A percentile compares a stretch with the other conserved stretches of the same genome.
phyloP scores from a whole-genome alignment of 306 rosid genomes.

The Malus sylvestris region DNA sequence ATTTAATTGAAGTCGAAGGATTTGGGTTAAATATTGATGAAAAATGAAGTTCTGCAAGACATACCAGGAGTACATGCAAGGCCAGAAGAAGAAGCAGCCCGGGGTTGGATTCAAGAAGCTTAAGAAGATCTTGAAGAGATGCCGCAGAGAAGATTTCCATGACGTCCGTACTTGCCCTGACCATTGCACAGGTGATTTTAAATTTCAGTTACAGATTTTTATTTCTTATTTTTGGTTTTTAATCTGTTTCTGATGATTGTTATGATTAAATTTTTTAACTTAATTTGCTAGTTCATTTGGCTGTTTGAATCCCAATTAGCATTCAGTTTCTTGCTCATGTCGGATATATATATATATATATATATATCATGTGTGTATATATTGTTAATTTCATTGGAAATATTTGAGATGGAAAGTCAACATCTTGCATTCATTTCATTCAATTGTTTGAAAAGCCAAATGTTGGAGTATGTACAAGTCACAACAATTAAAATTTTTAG shows the following conservation, averaged over 20 bases:
- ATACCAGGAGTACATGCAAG: slow-evolving; percentile 77
- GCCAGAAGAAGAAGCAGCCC: slow-evolving; percentile 65
- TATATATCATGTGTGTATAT: neutral
- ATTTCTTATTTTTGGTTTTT: neutral
- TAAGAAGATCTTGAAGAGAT: slow-evolving; percentile 77
- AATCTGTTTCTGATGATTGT: neutral
- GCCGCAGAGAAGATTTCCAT: slow-evolving; percentile 34
- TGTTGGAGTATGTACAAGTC: neutral
- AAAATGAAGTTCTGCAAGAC: slow-evolving; percentile 93
- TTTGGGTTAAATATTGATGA: neutral
- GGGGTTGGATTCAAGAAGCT: slow-evolving; percentile 82
- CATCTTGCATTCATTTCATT: neutral
- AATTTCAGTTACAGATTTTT: neutral
- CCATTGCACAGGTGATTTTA: slow-evolving; percentile 56
- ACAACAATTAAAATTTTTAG: no score
- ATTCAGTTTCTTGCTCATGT: neutral
- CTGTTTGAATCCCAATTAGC: neutral
- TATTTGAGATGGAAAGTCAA: neutral
- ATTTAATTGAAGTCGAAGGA: neutral
- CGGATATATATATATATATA: neutral
- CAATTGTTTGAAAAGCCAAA: neutral
- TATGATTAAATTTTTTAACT: neutral
- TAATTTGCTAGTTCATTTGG: neutral
- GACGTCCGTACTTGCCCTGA: slow-evolving; percentile 44
- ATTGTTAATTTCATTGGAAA: neutral